phyloP scores from a whole-genome alignment of 1,284 basidiomycete genomes.

The Microbotryomycetes sp. region DNA sequence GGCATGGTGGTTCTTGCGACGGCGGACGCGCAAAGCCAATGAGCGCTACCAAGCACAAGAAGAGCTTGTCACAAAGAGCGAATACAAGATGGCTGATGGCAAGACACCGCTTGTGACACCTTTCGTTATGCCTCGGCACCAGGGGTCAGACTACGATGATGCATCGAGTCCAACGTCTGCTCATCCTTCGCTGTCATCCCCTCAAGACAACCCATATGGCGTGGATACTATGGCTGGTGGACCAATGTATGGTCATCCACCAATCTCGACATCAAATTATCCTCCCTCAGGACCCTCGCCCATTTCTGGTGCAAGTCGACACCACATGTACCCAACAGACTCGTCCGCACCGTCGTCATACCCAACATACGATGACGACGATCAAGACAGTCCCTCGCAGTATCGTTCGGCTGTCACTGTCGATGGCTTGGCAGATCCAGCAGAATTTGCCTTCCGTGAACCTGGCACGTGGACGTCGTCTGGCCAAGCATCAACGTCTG shows the following conservation, averaged over 20 bases:
- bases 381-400: background rate
- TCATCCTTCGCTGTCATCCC: background rate
- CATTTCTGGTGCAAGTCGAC: background rate
- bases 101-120: conserved; percentile 22
- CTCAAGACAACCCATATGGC: background rate
- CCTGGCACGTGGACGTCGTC: background rate
- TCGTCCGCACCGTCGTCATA: background rate
- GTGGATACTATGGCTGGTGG: background rate
- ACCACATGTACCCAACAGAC: background rate
- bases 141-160: background rate
- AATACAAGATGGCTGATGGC: conserved; percentile 17
- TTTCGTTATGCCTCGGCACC: conserved; percentile 6
- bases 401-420: background rate
- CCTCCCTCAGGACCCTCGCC: too few species aligned
- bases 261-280: too few species aligned
- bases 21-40: background rate
- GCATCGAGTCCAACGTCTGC: background rate
- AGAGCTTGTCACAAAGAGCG: conserved; percentile 11
- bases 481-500: background rate
- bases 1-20: conserved; percentile 19
- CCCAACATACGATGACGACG: background rate
- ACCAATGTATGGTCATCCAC: too few species aligned
- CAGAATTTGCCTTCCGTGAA: background rate
- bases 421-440: background rate
- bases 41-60: conserved; percentile 1